Conservation (phyloP, 805 yeast species). For the Candida odintsovae region DNA sequence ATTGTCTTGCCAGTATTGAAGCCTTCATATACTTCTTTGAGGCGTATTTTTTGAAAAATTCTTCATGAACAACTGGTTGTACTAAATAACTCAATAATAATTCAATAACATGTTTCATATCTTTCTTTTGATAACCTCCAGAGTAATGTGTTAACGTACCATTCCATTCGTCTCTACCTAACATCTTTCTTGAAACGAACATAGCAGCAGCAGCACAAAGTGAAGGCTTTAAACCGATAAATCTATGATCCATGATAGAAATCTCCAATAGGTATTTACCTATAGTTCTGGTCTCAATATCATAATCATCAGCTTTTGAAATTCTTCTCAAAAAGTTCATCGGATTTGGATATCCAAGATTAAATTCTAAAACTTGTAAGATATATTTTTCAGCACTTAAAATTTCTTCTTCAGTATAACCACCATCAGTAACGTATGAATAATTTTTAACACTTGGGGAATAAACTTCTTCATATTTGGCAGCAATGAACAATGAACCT, state of each 20-base stretch:
- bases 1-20: conserved; percentile 68
- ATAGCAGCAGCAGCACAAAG: conserved; percentile 82
- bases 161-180: conserved; percentile 69
- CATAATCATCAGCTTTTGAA: conserved; percentile 88
- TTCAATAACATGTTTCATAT: conserved; percentile 64
- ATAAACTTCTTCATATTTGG: conserved; percentile 89
- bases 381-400: conserved; percentile 79
- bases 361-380: conserved; percentile 63
- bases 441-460: conserved; percentile 81
- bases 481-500: conserved; percentile 81
- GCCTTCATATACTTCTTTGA: conserved; percentile 84
- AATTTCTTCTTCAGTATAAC: conserved; percentile 74
- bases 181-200: conserved; percentile 72
- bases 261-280: conserved; percentile 83
- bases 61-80: conserved; percentile 82
- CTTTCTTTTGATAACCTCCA: conserved; percentile 78
- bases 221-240: conserved; percentile 71
- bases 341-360: conserved; percentile 82
- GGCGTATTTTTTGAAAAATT: conserved; percentile 88
- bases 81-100: conserved; percentile 71
- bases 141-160: conserved; percentile 83
- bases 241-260: conserved; percentile 66
- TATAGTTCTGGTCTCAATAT: conserved; percentile 73
- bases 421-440: conserved; percentile 84
- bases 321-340: conserved; percentile 84